Evolutionary conservation across 2,329 filamentous ascomycete species (phyloP).

Genomic region (Diplodia scrobiculata): DNA sequence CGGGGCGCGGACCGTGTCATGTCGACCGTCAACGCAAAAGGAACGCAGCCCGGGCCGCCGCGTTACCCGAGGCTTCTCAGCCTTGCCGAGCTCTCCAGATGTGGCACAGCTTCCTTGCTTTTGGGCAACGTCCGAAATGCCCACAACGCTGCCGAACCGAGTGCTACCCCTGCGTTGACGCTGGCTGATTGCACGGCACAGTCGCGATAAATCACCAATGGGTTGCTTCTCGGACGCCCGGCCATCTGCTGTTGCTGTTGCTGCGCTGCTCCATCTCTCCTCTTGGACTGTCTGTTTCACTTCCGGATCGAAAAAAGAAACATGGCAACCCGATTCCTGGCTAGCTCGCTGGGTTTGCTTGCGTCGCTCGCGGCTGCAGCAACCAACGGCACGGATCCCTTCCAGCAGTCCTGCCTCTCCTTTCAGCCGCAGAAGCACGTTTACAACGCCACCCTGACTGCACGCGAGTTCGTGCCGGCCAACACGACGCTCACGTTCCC

Average conservation of each 20-base stretch:
- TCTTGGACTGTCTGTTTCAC: neutral
- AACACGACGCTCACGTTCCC: slow-evolving; percentile 40
- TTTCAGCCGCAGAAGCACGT: slow-evolving; percentile 19
- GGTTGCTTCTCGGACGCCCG: neutral
- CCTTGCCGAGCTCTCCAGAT: neutral
- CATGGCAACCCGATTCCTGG: slow-evolving; percentile 1
- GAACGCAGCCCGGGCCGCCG: neutral
- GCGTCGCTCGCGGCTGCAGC: neutral
- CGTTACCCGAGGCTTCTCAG: neutral
- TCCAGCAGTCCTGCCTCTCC: slow-evolving; percentile 15
- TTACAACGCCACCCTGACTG: slow-evolving; percentile 3
- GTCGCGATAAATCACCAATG: slow-evolving; percentile 7
- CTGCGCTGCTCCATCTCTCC: neutral
- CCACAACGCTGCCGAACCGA: neutral
- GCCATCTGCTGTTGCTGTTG: neutral
- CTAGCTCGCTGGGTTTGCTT: slow-evolving; percentile 13
- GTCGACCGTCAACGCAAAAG: neutral
- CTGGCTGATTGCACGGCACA: neutral
- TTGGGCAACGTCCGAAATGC: slow-evolving; percentile 6
- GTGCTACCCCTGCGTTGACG: slow-evolving; percentile 1
- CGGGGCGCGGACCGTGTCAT: slow-evolving; percentile 18
- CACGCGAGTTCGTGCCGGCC: slow-evolving; percentile 40
- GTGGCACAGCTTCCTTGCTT: slow-evolving; percentile 10
- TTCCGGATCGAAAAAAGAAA: neutral
- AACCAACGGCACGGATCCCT: slow-evolving; percentile 15